These are phyloP conservation scores for Acanthamoeba castellanii DNA, from an alignment of 208 protist species.

Conservation along the genomic window DNA sequence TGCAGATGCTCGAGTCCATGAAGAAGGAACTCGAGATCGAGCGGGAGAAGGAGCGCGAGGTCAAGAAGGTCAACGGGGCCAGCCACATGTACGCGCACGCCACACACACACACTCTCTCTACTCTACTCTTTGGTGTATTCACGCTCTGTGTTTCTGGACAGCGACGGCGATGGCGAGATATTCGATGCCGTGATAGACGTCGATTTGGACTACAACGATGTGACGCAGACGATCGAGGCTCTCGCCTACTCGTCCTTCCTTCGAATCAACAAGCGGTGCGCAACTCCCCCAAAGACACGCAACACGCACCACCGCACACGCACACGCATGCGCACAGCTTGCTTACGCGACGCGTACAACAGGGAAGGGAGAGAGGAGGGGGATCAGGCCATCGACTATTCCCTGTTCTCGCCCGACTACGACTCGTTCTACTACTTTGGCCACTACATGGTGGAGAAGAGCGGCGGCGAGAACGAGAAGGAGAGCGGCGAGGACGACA, in stretches of 20 bases:
- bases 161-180: constrained; percentile 36
- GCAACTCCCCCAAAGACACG: background rate
- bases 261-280: constrained; percentile 19
- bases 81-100: constrained; percentile 6
- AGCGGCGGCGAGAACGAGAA: constrained; percentile 8
- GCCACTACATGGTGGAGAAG: background rate
- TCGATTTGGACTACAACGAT: constrained; percentile 47
- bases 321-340: background rate
- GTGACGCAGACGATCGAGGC: constrained; percentile 30
- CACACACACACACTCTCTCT: background rate
- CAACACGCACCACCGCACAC: too few species aligned
- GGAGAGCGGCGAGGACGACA: constrained; percentile 12
- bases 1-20: constrained; percentile 40
- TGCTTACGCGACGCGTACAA: background rate
- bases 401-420: constrained; percentile 7
- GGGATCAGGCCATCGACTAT: constrained; percentile 4
- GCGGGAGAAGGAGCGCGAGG: constrained; percentile 20
- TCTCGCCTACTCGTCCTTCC: constrained; percentile 24
- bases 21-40: constrained; percentile 26
- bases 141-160: background rate
- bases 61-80: constrained; percentile 38
- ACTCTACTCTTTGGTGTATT: background rate
- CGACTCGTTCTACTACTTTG: constrained; percentile 35
- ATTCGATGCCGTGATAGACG: constrained; percentile 28
- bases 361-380: background rate